Evolutionary conservation across 2,329 filamentous ascomycete genomes (phyloP).

Genomic region (Trichoderma gracile): DNA sequence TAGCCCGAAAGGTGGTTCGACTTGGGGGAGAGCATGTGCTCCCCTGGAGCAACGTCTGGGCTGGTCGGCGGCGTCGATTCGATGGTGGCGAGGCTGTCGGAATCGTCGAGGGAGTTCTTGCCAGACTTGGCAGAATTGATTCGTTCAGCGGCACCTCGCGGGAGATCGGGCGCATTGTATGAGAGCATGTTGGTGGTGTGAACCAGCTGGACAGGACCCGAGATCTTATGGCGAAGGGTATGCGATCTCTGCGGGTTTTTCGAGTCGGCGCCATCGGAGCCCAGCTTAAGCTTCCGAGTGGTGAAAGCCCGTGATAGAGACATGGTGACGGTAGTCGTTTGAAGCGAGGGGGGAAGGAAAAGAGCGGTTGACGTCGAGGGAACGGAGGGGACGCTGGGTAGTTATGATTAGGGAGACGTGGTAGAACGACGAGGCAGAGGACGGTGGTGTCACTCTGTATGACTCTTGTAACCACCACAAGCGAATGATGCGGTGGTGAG

Average conservation of each 20-base stretch:
- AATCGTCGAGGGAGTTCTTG: conserved; percentile 75
- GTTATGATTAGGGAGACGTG: neutral
- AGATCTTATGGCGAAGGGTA: conserved; percentile 71
- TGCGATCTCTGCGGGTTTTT: conserved; percentile 44
- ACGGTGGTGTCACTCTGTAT: conserved; percentile 7
- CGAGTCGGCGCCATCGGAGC: conserved; percentile 47
- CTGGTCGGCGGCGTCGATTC: conserved; percentile 65
- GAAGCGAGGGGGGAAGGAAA: neutral
- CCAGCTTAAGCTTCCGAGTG: conserved; percentile 62
- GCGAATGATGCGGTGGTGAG: conserved; percentile 8
- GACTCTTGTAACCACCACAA: conserved; percentile 13
- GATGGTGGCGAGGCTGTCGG: conserved; percentile 61
- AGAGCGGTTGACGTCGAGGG: neutral
- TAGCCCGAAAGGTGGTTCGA: conserved; percentile 70
- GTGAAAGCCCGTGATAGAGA: conserved; percentile 71
- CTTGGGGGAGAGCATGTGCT: conserved; percentile 56
- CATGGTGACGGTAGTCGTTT: conserved; percentile 39
- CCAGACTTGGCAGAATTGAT: conserved; percentile 59
- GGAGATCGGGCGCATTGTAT: conserved; percentile 88
- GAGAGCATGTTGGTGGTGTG: conserved; percentile 96
- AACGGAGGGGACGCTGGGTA: neutral
- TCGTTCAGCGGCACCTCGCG: conserved; percentile 43
- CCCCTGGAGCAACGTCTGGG: conserved; percentile 63
- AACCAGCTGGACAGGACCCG: conserved; percentile 78
- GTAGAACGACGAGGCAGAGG: neutral